Percentiles rank a stretch among this genome's conserved stretches.
Conservation (phyloP, 192 early-diverging fungal species). For the Umbelopsis vinacea region DNA sequence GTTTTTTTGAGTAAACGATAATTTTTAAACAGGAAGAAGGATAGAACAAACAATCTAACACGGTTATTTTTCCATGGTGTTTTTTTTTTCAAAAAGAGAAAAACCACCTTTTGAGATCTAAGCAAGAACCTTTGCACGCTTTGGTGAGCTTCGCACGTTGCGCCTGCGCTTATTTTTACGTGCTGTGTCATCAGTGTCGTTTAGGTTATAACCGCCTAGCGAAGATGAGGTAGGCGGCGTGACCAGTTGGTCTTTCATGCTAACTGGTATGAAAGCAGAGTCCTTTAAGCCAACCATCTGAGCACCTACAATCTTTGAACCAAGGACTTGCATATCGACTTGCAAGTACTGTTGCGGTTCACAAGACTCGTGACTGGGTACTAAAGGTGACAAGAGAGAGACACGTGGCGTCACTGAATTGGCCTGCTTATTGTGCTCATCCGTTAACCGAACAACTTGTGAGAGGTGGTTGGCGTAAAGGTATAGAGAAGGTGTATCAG, state of each 20-base stretch:
- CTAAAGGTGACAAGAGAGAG: slow-evolving; percentile 38
- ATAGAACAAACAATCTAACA: too few species aligned
- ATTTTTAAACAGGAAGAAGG: too few species aligned
- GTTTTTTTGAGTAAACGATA: too few species aligned
- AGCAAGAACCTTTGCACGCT: slow-evolving; percentile 7
- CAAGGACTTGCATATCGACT: slow-evolving; percentile 76
- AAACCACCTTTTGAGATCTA: neutral
- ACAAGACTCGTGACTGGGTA: slow-evolving; percentile 31
- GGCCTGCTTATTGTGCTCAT: slow-evolving; percentile 35
- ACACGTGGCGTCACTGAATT: slow-evolving; percentile 41
- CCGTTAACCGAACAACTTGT: slow-evolving; percentile 30
- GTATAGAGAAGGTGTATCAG: slow-evolving; percentile 38
- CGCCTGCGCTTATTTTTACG: slow-evolving; percentile 23
- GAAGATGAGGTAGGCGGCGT: neutral
- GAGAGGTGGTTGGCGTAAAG: slow-evolving; percentile 37
- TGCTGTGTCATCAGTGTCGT: slow-evolving; percentile 11
- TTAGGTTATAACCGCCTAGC: neutral
- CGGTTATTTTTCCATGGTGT: neutral
- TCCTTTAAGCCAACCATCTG: slow-evolving; percentile 23
- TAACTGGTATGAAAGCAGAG: slow-evolving; percentile 1
- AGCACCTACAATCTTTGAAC: slow-evolving; percentile 54
- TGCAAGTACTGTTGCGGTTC: slow-evolving; percentile 61
- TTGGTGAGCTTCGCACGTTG: slow-evolving; percentile 1
- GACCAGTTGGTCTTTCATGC: slow-evolving; percentile 4
- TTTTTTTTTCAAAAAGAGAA: neutral